Percentiles rank a stretch among this genome's conserved stretches.
Evolutionary conservation across 257 asterid genomes (phyloP).

Genomic region (Capsicum baccatum): DNA sequence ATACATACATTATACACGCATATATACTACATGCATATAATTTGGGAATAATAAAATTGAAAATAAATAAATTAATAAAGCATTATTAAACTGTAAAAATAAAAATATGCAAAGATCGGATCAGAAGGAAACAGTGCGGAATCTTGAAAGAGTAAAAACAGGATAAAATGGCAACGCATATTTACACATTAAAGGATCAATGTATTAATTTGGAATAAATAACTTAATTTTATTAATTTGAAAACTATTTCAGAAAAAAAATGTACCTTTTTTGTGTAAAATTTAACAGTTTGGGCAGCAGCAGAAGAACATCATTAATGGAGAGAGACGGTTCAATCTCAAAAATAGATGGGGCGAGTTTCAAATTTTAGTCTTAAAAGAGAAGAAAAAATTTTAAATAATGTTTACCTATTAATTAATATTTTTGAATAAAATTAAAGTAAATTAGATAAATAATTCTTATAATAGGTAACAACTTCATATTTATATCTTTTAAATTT

Average conservation of each 20-base stretch:
- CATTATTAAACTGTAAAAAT: neutral
- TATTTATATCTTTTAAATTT: no score
- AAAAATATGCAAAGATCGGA: slow-evolving; percentile 48
- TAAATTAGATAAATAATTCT: no score
- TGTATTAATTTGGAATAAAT: neutral
- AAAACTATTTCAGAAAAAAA: neutral
- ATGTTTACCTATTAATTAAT: no score
- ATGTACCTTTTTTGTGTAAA: slow-evolving; percentile 39
- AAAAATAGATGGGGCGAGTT: no score
- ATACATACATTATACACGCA: slow-evolving; percentile 27
- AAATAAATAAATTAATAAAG: slow-evolving; percentile 28
- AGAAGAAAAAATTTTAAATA: no score
- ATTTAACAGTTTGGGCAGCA: slow-evolving; percentile 30
- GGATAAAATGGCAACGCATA: neutral
- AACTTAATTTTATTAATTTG: neutral
- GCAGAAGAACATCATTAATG: slow-evolving; percentile 43
- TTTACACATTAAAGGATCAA: neutral
- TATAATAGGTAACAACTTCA: rapidly evolving
- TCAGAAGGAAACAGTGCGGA: slow-evolving; percentile 40
- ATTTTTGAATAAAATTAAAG: no score
- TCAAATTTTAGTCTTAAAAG: no score
- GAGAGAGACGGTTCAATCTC: slow-evolving; percentile 32
- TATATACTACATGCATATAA: slow-evolving; percentile 30
- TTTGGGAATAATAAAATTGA: slow-evolving; percentile 31
- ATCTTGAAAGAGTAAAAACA: neutral